Evolutionary conservation across 495 filamentous ascomycete species (phyloP).

Genomic region (Eremomyces bilateralis): DNA sequence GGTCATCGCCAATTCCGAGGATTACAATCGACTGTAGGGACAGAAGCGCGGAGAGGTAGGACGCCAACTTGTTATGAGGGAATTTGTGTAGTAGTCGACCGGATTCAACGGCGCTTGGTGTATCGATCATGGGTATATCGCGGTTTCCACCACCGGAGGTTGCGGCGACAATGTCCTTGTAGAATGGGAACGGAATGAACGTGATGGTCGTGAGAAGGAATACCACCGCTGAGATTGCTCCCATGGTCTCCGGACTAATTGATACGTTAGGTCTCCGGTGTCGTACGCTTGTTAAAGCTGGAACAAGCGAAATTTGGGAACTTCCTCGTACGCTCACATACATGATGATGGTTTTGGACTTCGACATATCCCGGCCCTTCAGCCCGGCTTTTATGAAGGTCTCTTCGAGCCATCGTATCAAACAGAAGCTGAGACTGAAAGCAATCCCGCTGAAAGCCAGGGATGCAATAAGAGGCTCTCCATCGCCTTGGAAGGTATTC

Average conservation of each 20-base stretch:
- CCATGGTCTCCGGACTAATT: slow-evolving; percentile 89
- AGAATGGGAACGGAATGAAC: slow-evolving; percentile 93
- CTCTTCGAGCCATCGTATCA: slow-evolving; percentile 88
- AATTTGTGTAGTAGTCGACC: slow-evolving; percentile 76
- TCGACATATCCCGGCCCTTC: slow-evolving; percentile 81
- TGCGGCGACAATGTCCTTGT: slow-evolving; percentile 91
- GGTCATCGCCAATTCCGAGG: slow-evolving; percentile 83
- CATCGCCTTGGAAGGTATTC: slow-evolving; percentile 68
- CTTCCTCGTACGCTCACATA: slow-evolving; percentile 19
- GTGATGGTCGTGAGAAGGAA: slow-evolving; percentile 71
- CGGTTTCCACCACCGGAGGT: slow-evolving; percentile 86
- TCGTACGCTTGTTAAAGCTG: not conserved
- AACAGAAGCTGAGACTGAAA: slow-evolving; percentile 54
- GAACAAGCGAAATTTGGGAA: too few species aligned
- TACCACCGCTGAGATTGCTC: slow-evolving; percentile 79
- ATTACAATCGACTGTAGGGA: slow-evolving; percentile 76
- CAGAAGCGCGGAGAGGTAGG: slow-evolving; percentile 82
- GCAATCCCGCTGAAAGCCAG: slow-evolving; percentile 69
- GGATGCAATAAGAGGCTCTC: slow-evolving; percentile 73
- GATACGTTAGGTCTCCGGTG: too few species aligned
- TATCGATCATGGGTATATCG: slow-evolving; percentile 48
- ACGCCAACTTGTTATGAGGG: slow-evolving; percentile 85
- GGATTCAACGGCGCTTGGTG: slow-evolving; percentile 40
- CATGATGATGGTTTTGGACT: slow-evolving; percentile 54
- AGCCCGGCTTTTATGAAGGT: slow-evolving; percentile 74